Percentiles rank a stretch among this genome's conserved stretches.
These are phyloP conservation scores for Malassezia nana DNA, from an alignment of 1,284 basidiomycete species.

Conservation along the genomic window DNA sequence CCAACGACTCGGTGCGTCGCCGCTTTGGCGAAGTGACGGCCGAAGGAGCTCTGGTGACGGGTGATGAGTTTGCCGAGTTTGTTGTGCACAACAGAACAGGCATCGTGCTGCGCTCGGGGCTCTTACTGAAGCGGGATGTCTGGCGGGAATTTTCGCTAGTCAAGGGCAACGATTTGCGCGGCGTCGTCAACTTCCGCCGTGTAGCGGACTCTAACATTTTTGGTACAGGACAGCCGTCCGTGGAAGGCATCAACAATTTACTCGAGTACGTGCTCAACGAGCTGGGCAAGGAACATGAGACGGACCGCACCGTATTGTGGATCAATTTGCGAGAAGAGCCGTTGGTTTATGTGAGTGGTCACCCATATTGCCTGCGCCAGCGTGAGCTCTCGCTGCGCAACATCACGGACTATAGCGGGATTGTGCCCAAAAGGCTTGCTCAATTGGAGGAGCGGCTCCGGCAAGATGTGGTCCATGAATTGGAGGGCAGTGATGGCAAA, in stretches of 20 bases:
- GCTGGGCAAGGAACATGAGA: conserved; percentile 49
- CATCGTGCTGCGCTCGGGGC: conserved; percentile 40
- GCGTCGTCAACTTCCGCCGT: conserved; percentile 87
- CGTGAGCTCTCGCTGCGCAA: conserved; percentile 41
- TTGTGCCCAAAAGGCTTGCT: conserved; percentile 37
- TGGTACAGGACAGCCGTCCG: conserved; percentile 68
- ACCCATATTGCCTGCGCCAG: conserved; percentile 51
- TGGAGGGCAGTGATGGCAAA: conserved; percentile 72
- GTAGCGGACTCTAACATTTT: conserved; percentile 67
- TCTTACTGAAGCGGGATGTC: conserved; percentile 45
- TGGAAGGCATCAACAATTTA: conserved; percentile 78
- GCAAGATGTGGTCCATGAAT: conserved; percentile 75
- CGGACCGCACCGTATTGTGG: conserved; percentile 60
- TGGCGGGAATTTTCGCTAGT: conserved; percentile 40
- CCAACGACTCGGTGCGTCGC: conserved; percentile 23
- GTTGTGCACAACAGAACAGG: conserved; percentile 44
- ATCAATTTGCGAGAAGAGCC: conserved; percentile 81
- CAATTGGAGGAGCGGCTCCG: conserved; percentile 71
- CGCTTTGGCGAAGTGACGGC: conserved; percentile 25
- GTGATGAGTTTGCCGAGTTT: conserved; percentile 47
- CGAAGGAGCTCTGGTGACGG: conserved; percentile 30
- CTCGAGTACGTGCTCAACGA: conserved; percentile 52
- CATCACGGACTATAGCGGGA: conserved; percentile 43
- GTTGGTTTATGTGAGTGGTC: conserved; percentile 83
- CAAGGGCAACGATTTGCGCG: conserved; percentile 55